Percentiles rank a stretch among this genome's conserved stretches.
These are phyloP conservation scores for Sphaerostilbella broomeana DNA, from an alignment of 2,329 filamentous ascomycete species.

Conservation along the genomic window DNA sequence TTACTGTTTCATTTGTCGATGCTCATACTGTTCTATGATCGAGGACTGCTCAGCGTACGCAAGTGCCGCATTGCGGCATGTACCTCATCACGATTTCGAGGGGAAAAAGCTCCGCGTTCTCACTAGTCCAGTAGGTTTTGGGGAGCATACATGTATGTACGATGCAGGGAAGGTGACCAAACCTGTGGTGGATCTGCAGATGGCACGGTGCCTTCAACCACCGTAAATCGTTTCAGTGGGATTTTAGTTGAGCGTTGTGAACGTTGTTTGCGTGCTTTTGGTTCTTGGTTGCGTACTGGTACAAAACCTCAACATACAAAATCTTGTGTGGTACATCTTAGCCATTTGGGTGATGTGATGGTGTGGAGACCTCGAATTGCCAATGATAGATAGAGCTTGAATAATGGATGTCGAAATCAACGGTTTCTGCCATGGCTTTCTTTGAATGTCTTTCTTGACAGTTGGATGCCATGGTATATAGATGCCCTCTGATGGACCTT, in stretches of 20 bases:
- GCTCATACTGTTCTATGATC: conserved; percentile 11
- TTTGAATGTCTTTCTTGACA: conserved; percentile 4
- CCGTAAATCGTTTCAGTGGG: conserved; percentile 1
- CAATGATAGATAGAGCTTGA: too few species aligned
- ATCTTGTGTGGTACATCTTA: conserved; percentile 4
- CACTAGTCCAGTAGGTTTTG: neutral
- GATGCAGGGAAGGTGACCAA: neutral
- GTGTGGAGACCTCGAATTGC: conserved; percentile 10
- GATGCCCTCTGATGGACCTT: conserved; percentile 7
- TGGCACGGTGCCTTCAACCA: conserved; percentile 3
- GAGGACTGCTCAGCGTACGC: neutral
- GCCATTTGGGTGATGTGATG: conserved; percentile 3
- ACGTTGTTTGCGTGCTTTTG: too few species aligned
- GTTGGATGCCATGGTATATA: conserved; percentile 9
- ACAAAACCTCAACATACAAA: neutral
- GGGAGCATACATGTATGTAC: neutral
- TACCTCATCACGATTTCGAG: conserved; percentile 12
- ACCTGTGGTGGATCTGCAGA: neutral
- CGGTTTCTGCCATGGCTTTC: neutral
- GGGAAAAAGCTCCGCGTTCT: conserved; percentile 4
- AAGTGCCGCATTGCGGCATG: conserved; percentile 2
- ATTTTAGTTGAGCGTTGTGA: conserved; percentile 1
- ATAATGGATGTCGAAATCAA: neutral
- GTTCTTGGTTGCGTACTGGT: conserved; percentile 9
- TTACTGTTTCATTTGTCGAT: conserved; percentile 8